A percentile compares a stretch with the other conserved stretches of the same genome.
These are phyloP conservation scores for Tubosaeta sp. DNA, from an alignment of 768 basidiomycete species.

Conservation along the genomic window DNA sequence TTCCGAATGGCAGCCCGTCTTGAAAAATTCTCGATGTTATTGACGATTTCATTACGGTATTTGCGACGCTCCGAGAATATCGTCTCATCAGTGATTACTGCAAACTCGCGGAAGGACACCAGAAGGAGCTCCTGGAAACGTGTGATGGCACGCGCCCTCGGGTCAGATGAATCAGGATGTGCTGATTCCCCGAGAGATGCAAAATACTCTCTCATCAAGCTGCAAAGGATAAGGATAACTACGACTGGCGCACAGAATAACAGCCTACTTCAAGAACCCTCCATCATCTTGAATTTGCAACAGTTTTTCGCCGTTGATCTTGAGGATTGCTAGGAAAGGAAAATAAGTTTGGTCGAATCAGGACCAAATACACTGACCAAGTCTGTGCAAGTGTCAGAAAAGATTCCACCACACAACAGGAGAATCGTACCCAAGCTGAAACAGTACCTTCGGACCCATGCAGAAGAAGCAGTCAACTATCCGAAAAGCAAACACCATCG, in stretches of 20 bases:
- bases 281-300: slow-evolving; percentile 96
- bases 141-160: slow-evolving; percentile 88
- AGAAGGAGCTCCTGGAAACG: slow-evolving; percentile 96
- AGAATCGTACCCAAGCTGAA: slow-evolving; percentile 84
- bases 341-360: slow-evolving; percentile 7
- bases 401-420: not conserved
- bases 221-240: slow-evolving; percentile 23
- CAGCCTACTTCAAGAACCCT: slow-evolving; percentile 81
- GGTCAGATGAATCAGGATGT: slow-evolving; percentile 83
- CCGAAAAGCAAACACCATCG: slow-evolving; percentile 96
- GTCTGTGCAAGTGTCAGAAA: slow-evolving; percentile 33
- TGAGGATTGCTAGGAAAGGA: slow-evolving; percentile 75
- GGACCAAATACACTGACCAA: slow-evolving; percentile 42
- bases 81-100: slow-evolving; percentile 91
- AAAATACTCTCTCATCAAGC: slow-evolving; percentile 95
- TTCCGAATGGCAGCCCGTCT: slow-evolving; percentile 90
- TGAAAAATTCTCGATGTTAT: slow-evolving; percentile 90
- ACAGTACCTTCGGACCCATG: slow-evolving; percentile 98
- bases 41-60: slow-evolving; percentile 85
- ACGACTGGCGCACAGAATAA: not conserved
- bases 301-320: slow-evolving; percentile 93
- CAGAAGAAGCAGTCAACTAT: slow-evolving; percentile 98
- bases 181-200: slow-evolving; percentile 90
- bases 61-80: slow-evolving; percentile 82
- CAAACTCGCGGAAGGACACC: slow-evolving; percentile 97